These are phyloP conservation scores for Pseudomassariella vexata DNA, from an alignment of 2,329 filamentous ascomycete species.

Conservation along the genomic window DNA sequence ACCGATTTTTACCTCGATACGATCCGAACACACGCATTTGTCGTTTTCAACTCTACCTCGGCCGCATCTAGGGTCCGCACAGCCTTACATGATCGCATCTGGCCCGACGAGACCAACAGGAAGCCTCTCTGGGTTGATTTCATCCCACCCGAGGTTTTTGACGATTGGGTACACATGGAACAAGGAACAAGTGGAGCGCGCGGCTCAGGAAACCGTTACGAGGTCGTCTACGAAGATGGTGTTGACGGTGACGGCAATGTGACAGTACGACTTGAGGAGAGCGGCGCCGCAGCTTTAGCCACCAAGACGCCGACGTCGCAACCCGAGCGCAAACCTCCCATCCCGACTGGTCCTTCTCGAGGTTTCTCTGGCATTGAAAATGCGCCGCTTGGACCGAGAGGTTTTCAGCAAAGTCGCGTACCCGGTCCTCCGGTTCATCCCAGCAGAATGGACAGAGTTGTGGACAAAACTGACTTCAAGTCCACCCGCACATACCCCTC, in stretches of 20 bases:
- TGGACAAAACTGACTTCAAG: constrained; percentile 10
- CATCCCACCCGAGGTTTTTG: constrained; percentile 68
- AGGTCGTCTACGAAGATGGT: constrained; percentile 64
- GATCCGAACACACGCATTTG: constrained; percentile 84
- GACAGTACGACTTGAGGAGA: constrained; percentile 50
- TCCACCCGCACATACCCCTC: constrained; percentile 36
- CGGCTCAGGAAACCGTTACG: constrained; percentile 52
- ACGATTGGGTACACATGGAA: constrained; percentile 70
- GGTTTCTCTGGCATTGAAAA: constrained; percentile 23
- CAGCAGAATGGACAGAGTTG: constrained; percentile 14
- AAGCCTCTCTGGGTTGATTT: constrained; percentile 88
- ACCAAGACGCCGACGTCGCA: constrained; percentile 11
- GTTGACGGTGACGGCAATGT: constrained; percentile 49
- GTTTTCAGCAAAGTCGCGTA: no score
- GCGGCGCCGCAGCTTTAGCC: constrained; percentile 19
- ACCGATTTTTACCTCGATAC: constrained; percentile 72
- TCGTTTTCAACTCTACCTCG: constrained; percentile 60
- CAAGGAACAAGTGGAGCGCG: constrained; percentile 38
- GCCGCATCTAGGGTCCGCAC: constrained; percentile 73
- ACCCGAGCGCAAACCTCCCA: constrained; percentile 16
- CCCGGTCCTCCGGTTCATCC: constrained; percentile 14
- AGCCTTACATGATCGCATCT: constrained; percentile 70
- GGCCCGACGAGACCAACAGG: constrained; percentile 81
- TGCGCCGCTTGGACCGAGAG: constrained; percentile 32
- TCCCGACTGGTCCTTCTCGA: constrained; percentile 24